Evolutionary conservation across 2,329 filamentous ascomycete genomes (phyloP), one percentile per base, ranked within the genome.

Genomic region (Fusarium chuoi): DNA sequence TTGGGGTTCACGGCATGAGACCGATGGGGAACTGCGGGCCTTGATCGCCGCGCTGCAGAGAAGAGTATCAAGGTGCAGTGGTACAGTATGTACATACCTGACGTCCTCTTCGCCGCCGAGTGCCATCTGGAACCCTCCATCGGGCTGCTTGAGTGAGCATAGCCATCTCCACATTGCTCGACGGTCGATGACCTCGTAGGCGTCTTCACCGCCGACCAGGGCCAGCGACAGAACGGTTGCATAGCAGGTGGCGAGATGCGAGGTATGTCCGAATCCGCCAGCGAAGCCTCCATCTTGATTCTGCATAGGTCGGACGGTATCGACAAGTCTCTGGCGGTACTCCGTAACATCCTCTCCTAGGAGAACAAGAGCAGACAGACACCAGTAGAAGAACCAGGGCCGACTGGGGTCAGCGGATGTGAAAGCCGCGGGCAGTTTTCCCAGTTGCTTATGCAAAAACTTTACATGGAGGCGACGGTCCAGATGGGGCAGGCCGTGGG

Each of bases 371-470:
- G 90, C 94, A 39, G 92, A 90, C 61, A 98, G 86, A 60, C 90
- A 93, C 96, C 96, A 99, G 84, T 98, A 98, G 73, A 98, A 88
- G 78, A 98, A 89, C 96, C 96, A 99, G 15, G 96, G 95, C 62
- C 96, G 88, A 80, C 93, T 95, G 38, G 96, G 92, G 85, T 99
- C 96, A 75, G 95, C 89, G 55, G 87, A 88, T 59, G 92, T 90
- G 82, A 93, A 98, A 7, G 85, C 85, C 13, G 88, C 84, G 1
- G 96, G 94, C 69, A 97, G 90, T 55, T 85, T 86, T 30, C 85
- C 85, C 38, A 92, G 83, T 75, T 85, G 86, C 74, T 85, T 87
- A 73, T 87, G 86, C 56, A 95, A 83, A 79, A 94, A 95, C 39
- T 80, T 82, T 67, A 89, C 85, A 82, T 92, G 91, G 46, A 85